Evolutionary conservation across 306 rosid genomes (phyloP).

Genomic region (Abrus precatorius): DNA sequence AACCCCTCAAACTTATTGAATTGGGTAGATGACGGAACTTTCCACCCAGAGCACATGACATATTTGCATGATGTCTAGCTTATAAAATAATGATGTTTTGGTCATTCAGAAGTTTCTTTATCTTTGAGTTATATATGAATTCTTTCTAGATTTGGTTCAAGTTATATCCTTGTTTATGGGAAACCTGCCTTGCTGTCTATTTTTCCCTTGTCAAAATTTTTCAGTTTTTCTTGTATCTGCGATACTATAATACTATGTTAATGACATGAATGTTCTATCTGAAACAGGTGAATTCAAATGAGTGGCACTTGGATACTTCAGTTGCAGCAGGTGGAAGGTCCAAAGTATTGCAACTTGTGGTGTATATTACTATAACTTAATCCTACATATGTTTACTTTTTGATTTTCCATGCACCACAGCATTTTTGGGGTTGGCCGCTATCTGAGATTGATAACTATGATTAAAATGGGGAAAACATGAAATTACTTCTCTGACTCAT

Average conservation of each 20-base stretch:
- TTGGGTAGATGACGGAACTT: slow-evolving; percentile 33
- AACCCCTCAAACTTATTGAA: slow-evolving; percentile 9
- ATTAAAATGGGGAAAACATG: not conserved
- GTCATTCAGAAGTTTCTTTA: slow-evolving; percentile 12
- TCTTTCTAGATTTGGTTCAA: slow-evolving; percentile 25
- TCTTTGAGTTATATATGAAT: not conserved
- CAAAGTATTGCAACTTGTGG: slow-evolving; percentile 97
- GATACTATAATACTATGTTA: slow-evolving; percentile 7
- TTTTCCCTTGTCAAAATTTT: slow-evolving; percentile 10
- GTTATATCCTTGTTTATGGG: slow-evolving; percentile 16
- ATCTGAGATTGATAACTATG: not conserved
- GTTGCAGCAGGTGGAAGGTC: slow-evolving; percentile 97
- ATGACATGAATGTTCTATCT: slow-evolving; percentile 37
- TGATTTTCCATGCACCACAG: slow-evolving; percentile 4
- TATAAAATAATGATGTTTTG: slow-evolving; percentile 32
- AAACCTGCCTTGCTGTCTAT: not conserved
- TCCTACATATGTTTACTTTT: slow-evolving; percentile 39
- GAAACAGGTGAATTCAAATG: slow-evolving; percentile 90
- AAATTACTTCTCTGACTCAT: not conserved
- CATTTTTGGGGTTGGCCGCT: slow-evolving; percentile 1
- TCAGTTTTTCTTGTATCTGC: slow-evolving; percentile 21
- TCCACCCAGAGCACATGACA: not conserved
- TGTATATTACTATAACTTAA: slow-evolving; percentile 78
- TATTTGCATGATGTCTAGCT: slow-evolving; percentile 36
- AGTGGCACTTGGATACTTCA: slow-evolving; percentile 98